A percentile compares a stretch with the other conserved stretches of the same genome.
phyloP scores from a whole-genome alignment of 1,284 basidiomycete species.

The Cutaneotrichosporon sp. region DNA sequence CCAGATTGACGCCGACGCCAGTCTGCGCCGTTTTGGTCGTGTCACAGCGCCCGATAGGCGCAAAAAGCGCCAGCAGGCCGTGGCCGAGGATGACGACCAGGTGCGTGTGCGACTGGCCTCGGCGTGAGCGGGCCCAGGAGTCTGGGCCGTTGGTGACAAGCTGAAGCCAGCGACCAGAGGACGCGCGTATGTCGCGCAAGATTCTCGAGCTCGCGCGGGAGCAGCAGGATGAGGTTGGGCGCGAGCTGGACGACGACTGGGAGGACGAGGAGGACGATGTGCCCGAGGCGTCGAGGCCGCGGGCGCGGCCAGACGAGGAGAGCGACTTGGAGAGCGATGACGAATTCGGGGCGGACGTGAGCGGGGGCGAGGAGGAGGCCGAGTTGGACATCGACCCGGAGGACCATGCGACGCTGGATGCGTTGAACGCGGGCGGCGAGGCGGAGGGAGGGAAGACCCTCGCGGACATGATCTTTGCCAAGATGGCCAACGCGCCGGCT shows the following conservation, averaged over 20 bases:
- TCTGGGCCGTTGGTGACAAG: not conserved
- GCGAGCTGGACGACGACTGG: constrained; percentile 51
- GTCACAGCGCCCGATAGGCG: constrained; percentile 66
- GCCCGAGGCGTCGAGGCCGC: constrained; percentile 24
- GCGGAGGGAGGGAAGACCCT: constrained; percentile 55
- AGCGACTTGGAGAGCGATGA: constrained; percentile 44
- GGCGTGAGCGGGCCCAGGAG: not conserved
- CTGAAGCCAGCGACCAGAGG: constrained; percentile 60
- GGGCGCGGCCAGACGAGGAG: constrained; percentile 36
- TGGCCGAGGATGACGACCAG: constrained; percentile 56
- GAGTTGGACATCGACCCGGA: constrained; percentile 74
- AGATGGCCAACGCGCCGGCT: constrained; percentile 64
- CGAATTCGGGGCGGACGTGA: constrained; percentile 41
- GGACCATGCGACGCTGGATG: constrained; percentile 78
- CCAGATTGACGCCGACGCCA: constrained; percentile 71
- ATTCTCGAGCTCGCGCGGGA: constrained; percentile 89
- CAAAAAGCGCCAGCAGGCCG: constrained; percentile 51
- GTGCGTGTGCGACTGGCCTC: constrained; percentile 50
- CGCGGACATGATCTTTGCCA: constrained; percentile 92
- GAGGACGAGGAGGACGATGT: constrained; percentile 47
- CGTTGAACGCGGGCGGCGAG: constrained; percentile 50
- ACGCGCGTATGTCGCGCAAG: constrained; percentile 77
- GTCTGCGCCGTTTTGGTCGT: constrained; percentile 68
- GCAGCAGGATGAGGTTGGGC: constrained; percentile 85
- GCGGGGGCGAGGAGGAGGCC: constrained; percentile 53